Evolutionary conservation across 257 asterid species (phyloP), one percentile per base, ranked within the genome.

Genomic region (Solanum sitiens): DNA sequence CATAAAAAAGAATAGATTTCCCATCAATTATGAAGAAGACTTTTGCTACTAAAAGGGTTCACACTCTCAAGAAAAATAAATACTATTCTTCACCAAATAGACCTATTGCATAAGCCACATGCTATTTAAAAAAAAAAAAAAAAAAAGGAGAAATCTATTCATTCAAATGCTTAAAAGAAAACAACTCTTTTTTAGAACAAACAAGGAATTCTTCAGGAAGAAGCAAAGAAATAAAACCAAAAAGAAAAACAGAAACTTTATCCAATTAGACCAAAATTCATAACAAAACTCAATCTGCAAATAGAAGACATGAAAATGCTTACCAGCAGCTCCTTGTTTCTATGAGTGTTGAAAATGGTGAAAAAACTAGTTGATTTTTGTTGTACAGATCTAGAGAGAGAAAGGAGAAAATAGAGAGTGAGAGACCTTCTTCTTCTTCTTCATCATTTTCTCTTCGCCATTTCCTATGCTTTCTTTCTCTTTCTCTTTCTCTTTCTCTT

Each of bases 361-460:
- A 56, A 71, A 71, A 86, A 79, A 42, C 14, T 56, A 10, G 47
- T 20, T 16, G 39, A 37, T 7, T 59, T 59, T 44, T 53, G 27
- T 53, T 85, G 72, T 84, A 89, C 88, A 93, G 98, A 94, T 96
- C 98, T 95, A 93, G 92, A 92, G 89, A 92, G 94, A 89, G 91
- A 91, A 89, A 75, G 35, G 88, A 82, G 89, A 91, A 89, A 89
- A 91, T 59, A 85, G 6, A 7, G 67, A 59, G 87, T 83, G 74
- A 27, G 21, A 84, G 20, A 44, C 30, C 40, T 45, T 56, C 37
- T 73, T 87, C 45, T 30, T 50, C 45, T 40, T 50, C 20, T 71
- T 87, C 88, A 83, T 89, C 86, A 63, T 87, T 89, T 90, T 89
- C 87, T 90, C 92, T 90, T 92, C 95, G 93, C 96, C 95, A 92